Evolutionary conservation across 306 rosid genomes (phyloP), one percentile per base, ranked within the genome.

Genomic region (Pueraria montana): DNA sequence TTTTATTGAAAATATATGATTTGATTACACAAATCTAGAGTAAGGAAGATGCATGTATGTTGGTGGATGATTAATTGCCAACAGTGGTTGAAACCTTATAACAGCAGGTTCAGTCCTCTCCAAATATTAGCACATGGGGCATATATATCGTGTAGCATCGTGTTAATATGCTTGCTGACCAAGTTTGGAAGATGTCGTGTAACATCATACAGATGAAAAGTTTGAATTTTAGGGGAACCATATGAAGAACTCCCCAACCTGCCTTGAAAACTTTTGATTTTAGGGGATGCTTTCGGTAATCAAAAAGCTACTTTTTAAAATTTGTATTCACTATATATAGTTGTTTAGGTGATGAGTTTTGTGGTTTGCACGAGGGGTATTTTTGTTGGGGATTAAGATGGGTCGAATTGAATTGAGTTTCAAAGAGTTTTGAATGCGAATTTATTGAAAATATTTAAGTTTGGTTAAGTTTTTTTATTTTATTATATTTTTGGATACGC

Each of bases 91-190:
- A 55, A 74, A 55, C 21, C 67, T 12, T 55, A 12, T 10, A 58
- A 24, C 18, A 14, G 38, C 30, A 72, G 8, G 24, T 50, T 46
- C 14, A 26, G 13, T 26, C 3, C 8, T 24, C 18, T 61, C n/a
- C 43, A 20, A n/a, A n/a, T n/a, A 38, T 67, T 67, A 14, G 21
- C 81, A 76, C 63, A 77, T 63, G 62, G 72, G 49, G 50, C 34
- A 5, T 34, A 34, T 34, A 34, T n/a, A n/a, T n/a, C n/a, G 5
- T 34, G 8, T 0, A 34, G 5, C 3, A 30, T 52, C 34, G 6
- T 32, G 21, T 9, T 43, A 48, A 14, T 59, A 59, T 11, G 34
- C 38, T 75, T 76, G 80, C 11, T 9, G 27, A 59, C 70, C 58
- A 76, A 59, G 71, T 59, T 42, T 12, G 58, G 80, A 59, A 59